Base-by-base conservation (phyloP, 2,329 filamentous ascomycete species). In the Colletotrichum paranaense region DNA sequence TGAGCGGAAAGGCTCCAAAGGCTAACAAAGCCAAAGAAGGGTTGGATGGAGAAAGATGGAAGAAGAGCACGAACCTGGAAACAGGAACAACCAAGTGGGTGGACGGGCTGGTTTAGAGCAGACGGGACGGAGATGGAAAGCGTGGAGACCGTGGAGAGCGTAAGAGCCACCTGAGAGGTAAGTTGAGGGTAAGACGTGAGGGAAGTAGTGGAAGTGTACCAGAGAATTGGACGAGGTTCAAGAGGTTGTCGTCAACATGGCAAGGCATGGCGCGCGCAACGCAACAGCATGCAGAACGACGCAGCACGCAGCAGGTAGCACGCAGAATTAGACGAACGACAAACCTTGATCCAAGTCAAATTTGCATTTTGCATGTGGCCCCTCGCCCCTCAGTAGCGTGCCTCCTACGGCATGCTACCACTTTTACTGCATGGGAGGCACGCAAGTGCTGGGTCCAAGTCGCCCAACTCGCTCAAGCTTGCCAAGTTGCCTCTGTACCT, bases 281-380 rank as follows among this genome's bases (percentile, higher is more conserved):
- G 52, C 46, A 62, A 35, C 63, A 46, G 67, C 53, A 42, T 42
- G 38, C 38, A 42, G 6, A 35, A 35, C 32, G 14, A 42, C 38
- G 38, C 16, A 56, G 56, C 59, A 63, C 32, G 46, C 24, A 42
- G 38, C 38, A 42, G 16, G 16, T 42, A 56, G 56, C 59, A 63
- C 32, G 46, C 24, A 42, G 57, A 58, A 62, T 68, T 62, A 62
- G 67, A 71, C 60, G 62, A 70, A 65, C 59, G 67, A 73, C 24
- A 58, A 74, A 74, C 72, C 72, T 74, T 74, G 68, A 75, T 67
- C 70, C 64, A 74, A 35, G 71, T 70, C 71, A 71, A 74, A 74
- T 74, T 74, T 74, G 72, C 72, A 72, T 72, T 74, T 72, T 74
- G 38, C 72, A 72, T 74, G 72, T 74, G 72, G 72, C 57, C 67